Evolutionary conservation across 1,284 basidiomycete genomes (phyloP), one percentile per base, ranked within the genome.

Genomic region (Fomitopsis palustris): DNA sequence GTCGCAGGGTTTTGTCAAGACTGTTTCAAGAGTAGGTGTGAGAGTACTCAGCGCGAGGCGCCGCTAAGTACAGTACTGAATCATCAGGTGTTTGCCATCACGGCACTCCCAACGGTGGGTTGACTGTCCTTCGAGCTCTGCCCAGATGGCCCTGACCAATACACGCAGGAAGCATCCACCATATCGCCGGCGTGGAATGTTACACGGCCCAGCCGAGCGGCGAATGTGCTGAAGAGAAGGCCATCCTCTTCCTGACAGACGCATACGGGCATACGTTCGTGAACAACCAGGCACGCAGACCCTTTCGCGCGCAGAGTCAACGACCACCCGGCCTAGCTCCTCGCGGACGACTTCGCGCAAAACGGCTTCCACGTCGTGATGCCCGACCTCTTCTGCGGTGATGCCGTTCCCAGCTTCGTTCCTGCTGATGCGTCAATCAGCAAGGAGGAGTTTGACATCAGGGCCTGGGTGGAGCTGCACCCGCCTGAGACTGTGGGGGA

Each of bases 281-380:
- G 64, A 84, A 85, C 70, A 72, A 73, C 66, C 68, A 72, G 64
- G 77, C 77, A 56, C 42, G 70, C 63, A 25, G 19, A 33, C 29
- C 57, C 39, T 51, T 54, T 52, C 17, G 25, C 54, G 19, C 29
- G 38, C 21, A 29, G 25, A 52, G 19, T 35, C 19, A 53, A 38
- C 42, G 31, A 45, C n/a, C 64, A 70, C 57, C 16, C 25, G 12
- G 19, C 31, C 19, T 66, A 88, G 85, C 76, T 88, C 31, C 74
- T 89, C 37, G 83, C 79, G 17, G 92, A 93, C 67, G 85, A 85
- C 68, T 93, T 86, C 72, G 89, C 90, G n/a, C 77, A 76, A 33
- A 87, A 89, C 64, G 90, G 90, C 14, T 88, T 83, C 78, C 84
- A 84, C 78, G 81, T 79, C 9, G 75, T 87, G 59, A 64, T 80